Conservation (phyloP, 2,329 filamentous ascomycete species). For the Eurotiales sp. region DNA sequence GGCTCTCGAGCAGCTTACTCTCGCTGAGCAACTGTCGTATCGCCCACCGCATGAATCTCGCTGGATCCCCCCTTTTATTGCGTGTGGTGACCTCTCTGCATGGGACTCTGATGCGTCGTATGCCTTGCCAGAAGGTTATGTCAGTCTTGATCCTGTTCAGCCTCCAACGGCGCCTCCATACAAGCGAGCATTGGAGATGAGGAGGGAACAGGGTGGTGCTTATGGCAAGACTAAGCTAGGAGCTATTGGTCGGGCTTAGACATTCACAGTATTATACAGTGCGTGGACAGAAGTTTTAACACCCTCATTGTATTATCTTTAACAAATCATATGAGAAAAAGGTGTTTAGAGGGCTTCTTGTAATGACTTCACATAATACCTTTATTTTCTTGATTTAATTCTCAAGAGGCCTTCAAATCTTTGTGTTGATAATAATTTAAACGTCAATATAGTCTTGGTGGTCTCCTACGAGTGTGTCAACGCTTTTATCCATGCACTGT, state of each 20-base stretch:
- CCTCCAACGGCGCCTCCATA: conserved; percentile 95
- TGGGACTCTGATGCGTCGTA: conserved; percentile 97
- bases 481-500: too few relatives aligned
- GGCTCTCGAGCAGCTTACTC: conserved; percentile 42
- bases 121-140: conserved; percentile 76
- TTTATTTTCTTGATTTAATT: too few relatives aligned
- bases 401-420: too few relatives aligned
- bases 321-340: too few relatives aligned
- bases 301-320: too few relatives aligned
- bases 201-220: conserved; percentile 69
- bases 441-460: too few relatives aligned
- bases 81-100: conserved; percentile 91
- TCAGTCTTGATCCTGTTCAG: conserved; percentile 87
- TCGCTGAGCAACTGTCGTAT: conserved; percentile 25
- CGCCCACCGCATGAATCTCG: conserved; percentile 45
- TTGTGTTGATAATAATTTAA: too few relatives aligned
- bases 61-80: conserved; percentile 94
- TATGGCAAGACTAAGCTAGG: conserved; percentile 65
- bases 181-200: conserved; percentile 81
- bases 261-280: too few relatives aligned
- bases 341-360: too few relatives aligned
- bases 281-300: too few relatives aligned
- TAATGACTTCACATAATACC: too few relatives aligned
- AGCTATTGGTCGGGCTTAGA: conserved; percentile 20
- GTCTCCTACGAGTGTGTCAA: too few relatives aligned